phyloP scores from a whole-genome alignment of 176 grass and related monocot genomes.

The Carex pumila region DNA sequence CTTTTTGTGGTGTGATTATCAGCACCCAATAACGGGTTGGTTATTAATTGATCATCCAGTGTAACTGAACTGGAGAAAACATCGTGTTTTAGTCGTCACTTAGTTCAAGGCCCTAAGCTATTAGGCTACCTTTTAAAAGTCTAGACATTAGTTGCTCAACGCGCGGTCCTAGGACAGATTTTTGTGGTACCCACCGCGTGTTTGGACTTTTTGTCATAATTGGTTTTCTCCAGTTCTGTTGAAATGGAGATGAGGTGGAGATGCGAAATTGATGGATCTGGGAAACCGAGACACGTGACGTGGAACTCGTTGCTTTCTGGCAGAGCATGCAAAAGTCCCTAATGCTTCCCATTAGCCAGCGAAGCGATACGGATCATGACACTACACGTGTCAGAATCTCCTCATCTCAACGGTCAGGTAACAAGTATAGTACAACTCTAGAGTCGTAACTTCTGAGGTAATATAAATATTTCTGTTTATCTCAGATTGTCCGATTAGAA shows the following conservation, averaged over 20 bases:
- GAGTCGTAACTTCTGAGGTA: too few relatives aligned
- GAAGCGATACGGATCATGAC: background rate
- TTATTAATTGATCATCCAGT: background rate
- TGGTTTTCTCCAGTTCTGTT: background rate
- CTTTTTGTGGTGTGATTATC: too few relatives aligned
- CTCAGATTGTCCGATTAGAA: too few relatives aligned
- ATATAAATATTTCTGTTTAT: too few relatives aligned
- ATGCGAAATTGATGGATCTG: background rate
- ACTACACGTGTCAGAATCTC: background rate
- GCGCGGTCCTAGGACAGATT: constrained; percentile 10
- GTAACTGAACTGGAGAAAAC: background rate
- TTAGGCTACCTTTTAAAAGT: background rate
- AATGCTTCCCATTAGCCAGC: constrained; percentile 12
- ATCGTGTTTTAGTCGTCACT: background rate
- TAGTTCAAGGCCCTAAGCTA: background rate
- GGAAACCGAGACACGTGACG: background rate
- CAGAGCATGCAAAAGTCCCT: background rate
- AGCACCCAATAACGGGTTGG: too few relatives aligned
- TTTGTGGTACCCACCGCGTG: background rate
- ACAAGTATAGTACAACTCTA: too few relatives aligned
- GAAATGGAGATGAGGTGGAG: background rate
- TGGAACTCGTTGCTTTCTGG: background rate
- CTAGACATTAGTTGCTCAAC: constrained; percentile 1
- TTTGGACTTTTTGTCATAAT: background rate
- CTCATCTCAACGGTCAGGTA: background rate